Evolutionary conservation across 345 rosid genomes (phyloP).

Genomic region (Limnanthes douglasii): DNA sequence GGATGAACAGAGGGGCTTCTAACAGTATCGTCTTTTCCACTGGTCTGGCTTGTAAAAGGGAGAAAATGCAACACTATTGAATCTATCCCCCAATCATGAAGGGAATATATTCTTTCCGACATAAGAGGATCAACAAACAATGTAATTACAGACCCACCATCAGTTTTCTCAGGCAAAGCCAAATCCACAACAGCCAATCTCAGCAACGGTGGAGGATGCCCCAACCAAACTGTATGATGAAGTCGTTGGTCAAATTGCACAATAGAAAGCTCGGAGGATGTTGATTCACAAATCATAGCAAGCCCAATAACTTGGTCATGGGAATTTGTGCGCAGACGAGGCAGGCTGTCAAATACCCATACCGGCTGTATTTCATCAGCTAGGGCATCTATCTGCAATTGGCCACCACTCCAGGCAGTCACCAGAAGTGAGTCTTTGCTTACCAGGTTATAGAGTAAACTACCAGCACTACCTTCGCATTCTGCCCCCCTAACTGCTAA

Average conservation of each 20-base stretch:
- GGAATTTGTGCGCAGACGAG: constrained; percentile 57
- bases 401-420: constrained; percentile 96
- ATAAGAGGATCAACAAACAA: constrained; percentile 62
- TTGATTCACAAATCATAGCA: constrained; percentile 92
- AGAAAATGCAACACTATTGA: constrained; percentile 83
- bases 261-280: constrained; percentile 23
- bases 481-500: constrained; percentile 34
- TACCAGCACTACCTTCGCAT: constrained; percentile 77
- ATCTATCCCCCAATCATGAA: constrained; percentile 81
- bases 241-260: constrained; percentile 40
- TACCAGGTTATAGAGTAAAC: constrained; percentile 62
- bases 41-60: constrained; percentile 70
- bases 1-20: constrained; percentile 80
- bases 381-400: constrained; percentile 80
- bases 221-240: constrained; percentile 68
- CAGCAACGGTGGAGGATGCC: constrained; percentile 79
- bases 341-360: constrained; percentile 61
- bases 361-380: constrained; percentile 98
- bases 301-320: constrained; percentile 39
- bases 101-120: constrained; percentile 66
- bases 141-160: constrained; percentile 27
- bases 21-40: constrained; percentile 53
- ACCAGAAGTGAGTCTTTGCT: constrained; percentile 89
- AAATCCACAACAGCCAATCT: constrained; percentile 86
- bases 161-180: constrained; percentile 52